Percentiles rank a stretch among this genome's conserved stretches.
Evolutionary conservation across 2,329 filamentous ascomycete species (phyloP).

Genomic region (Colletotrichum endophyticum): DNA sequence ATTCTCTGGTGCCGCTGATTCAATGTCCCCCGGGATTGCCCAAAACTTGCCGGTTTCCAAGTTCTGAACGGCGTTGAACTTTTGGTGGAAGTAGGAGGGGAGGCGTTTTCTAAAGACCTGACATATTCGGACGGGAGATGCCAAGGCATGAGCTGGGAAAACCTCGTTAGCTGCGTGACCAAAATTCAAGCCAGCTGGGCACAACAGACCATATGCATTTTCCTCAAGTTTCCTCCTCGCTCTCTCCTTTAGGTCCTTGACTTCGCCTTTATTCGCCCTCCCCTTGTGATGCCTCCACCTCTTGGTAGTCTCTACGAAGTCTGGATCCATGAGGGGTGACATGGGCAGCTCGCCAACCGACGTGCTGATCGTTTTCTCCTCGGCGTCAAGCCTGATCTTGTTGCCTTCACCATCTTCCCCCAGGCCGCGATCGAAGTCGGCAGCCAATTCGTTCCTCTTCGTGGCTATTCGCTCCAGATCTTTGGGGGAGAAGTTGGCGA

Average conservation of each 20-base stretch:
- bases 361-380: constrained; percentile 49
- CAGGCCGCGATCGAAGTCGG: constrained; percentile 35
- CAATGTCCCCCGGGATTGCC: constrained; percentile 53
- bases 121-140: constrained; percentile 64
- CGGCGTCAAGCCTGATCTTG: constrained; percentile 38
- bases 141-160: constrained; percentile 62
- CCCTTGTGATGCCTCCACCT: constrained; percentile 43
- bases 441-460: not conserved
- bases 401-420: constrained; percentile 31
- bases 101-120: constrained; percentile 50
- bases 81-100: constrained; percentile 67
- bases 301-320: constrained; percentile 49
- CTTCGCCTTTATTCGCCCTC: constrained; percentile 27
- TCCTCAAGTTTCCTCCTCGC: constrained; percentile 64
- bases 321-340: constrained; percentile 59
- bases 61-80: constrained; percentile 61
- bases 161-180: not conserved
- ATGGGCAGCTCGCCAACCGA: constrained; percentile 52
- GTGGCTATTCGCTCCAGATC: not conserved
- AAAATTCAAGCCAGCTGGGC: not conserved
- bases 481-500: not conserved
- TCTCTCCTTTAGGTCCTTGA: constrained; percentile 32
- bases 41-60: constrained; percentile 58
- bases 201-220: constrained; percentile 65
- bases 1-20: not conserved